Evolutionary conservation across 805 yeast species (phyloP).

Genomic region (Ogataea trehaloabstinens): DNA sequence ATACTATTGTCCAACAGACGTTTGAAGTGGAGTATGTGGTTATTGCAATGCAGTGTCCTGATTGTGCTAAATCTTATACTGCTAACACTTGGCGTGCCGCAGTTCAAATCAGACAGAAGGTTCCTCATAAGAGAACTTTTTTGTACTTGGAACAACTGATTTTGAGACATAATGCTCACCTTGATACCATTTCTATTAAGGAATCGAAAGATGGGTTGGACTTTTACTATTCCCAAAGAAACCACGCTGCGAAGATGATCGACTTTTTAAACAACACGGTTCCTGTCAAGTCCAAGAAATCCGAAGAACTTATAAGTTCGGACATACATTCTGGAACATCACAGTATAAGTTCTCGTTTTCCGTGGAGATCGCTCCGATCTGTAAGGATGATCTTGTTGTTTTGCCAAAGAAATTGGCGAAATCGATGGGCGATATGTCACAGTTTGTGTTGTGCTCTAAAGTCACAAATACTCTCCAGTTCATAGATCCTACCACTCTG

Average conservation of each 20-base stretch:
- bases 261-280: conserved; percentile 84
- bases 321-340: conserved; percentile 91
- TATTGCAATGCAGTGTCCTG: conserved; percentile 95
- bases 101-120: conserved; percentile 97
- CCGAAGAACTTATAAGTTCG: conserved; percentile 87
- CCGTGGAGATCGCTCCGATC: conserved; percentile 92
- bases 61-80: conserved; percentile 96
- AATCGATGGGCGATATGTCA: conserved; percentile 76
- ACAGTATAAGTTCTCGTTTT: conserved; percentile 84
- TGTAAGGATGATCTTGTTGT: conserved; percentile 96
- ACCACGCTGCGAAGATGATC: conserved; percentile 91
- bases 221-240: conserved; percentile 83
- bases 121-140: conserved; percentile 94
- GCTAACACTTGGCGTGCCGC: conserved; percentile 98
- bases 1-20: conserved; percentile 88
- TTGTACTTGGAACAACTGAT: conserved; percentile 93
- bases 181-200: conserved; percentile 88
- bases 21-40: conserved; percentile 94
- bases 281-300: conserved; percentile 78
- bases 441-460: conserved; percentile 83
- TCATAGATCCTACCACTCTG: conserved; percentile 80
- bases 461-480: conserved; percentile 78
- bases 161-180: conserved; percentile 87
- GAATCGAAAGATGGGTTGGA: conserved; percentile 94
- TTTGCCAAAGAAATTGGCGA: conserved; percentile 83